Evolutionary conservation across 257 asterid genomes (phyloP), one percentile per base, ranked within the genome.

Genomic region (Solanum chiquidenum): DNA sequence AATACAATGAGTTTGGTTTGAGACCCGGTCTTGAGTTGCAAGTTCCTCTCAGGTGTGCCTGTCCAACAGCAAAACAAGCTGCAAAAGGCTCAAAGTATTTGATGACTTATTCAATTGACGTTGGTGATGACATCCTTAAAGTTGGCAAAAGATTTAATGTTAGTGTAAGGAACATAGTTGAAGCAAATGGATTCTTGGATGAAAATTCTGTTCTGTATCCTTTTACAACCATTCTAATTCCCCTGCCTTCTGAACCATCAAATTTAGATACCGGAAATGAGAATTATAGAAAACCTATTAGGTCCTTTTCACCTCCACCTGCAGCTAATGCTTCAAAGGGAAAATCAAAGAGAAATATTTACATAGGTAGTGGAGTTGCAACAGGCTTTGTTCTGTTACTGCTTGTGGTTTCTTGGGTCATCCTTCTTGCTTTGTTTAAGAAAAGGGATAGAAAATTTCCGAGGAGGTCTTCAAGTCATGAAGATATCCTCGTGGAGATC

Each of bases 11-110:
- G 49, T 64, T 88, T 66, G 21, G 38, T 20, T 82, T 91, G 75
- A 74, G 44, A 23, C 83, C 72, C 1, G 93, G 93, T 55, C 72
- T 77, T n/a, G 89, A 88, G 83, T 12, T 94, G 82, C 90, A 72
- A 52, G 90, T 94, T 60, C 95, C 95, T 3, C 95, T 94, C 3
- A 90, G 93, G 37, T 93, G 94, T 68, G 94, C 95, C 23, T 94
- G 95, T 87, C 94, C 94, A 12, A 90, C 92, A 1, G 82, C 52
- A 31, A 83, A 84, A 40, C 95, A 94, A 89, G 87, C 49, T 37
- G 87, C 46, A 38, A 60, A 66, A 0, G 94, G 94, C 38, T 49
- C 86, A 2, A 88, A 84, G 86, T 88, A 91, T 83, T 87, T 93
- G 89, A 86, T 91, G 44, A 94, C 95, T 42, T 93, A 92, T 90